These are phyloP conservation scores for Citrullus colocynthis DNA, from an alignment of 306 rosid species.

Conservation along the genomic window DNA sequence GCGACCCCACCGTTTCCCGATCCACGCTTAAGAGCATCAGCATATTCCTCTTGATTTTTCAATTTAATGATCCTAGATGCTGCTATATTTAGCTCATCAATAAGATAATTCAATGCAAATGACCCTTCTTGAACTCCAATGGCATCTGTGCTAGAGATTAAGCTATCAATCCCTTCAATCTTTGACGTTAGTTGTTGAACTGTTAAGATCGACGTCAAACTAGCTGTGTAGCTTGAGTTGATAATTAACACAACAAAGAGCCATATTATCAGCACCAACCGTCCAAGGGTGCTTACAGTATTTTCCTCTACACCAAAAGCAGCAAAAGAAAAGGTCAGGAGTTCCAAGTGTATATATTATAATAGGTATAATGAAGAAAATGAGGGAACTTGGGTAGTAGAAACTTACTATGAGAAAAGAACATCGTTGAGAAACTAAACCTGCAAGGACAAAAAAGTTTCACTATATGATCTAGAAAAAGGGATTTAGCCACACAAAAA, in stretches of 20 bases:
- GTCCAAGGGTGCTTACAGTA: constrained; percentile 62
- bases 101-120: constrained; percentile 42
- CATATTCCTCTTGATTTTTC: constrained; percentile 36
- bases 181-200: constrained; percentile 60
- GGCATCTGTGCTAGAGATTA: constrained; percentile 42
- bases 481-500: not conserved
- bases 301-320: constrained; percentile 48
- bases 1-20: constrained; percentile 59
- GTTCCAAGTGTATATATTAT: not conserved
- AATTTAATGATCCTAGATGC: constrained; percentile 47
- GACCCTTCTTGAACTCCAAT: constrained; percentile 85
- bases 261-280: constrained; percentile 77
- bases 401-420: constrained; percentile 73
- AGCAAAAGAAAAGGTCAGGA: constrained; percentile 10
- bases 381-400: constrained; percentile 6
- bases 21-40: constrained; percentile 43
- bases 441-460: constrained; percentile 32
- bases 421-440: constrained; percentile 88
- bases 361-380: not conserved
- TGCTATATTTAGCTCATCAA: constrained; percentile 52
- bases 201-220: constrained; percentile 86
- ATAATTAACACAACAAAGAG: constrained; percentile 79
- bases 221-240: constrained; percentile 89
- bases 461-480: not conserved
- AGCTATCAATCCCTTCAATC: constrained; percentile 65